Base-by-base conservation (phyloP, 495 filamentous ascomycete genomes). In the Podospora pseudoanserina region DNA sequence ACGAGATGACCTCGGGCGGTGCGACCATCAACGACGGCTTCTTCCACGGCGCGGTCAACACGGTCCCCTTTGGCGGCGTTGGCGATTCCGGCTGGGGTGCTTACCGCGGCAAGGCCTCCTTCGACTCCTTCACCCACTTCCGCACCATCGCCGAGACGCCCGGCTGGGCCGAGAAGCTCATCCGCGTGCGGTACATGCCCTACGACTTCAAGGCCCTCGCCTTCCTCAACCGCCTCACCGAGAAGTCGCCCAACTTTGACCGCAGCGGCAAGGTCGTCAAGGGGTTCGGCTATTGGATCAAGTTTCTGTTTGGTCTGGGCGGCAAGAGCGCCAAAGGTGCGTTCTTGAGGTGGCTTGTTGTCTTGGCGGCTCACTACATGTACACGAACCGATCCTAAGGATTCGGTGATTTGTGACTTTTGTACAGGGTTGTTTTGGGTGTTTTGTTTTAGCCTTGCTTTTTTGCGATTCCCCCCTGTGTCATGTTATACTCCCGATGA, bases 51-150 rank as follows among this genome's bases (percentile, higher is more conserved):
- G 84, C 82, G 3, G 87, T 96, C 70, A 86, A 88, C 23, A 92
- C 89, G 9, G 80, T 97, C 4, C 83, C 92, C 63, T 97, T 99
- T 75, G 95, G 95, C 69, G 94, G 94, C 73, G 91, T 99, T 34
- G 95, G 95, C 67, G 87, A 92, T 71, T 91, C 88, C 67, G 94
- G 95, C 66, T 84, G 85, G 72, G 95, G 95, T 64, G 83, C 87
- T 11, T 97, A 97, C 82, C 88, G 91, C 72, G 95, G 95, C 68
- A 87, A 87, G 76, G 83, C 90, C 60, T 90, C 87, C 62, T 97
- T 96, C 81, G 93, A 97, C 71, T 85, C 83, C 76, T 99, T 96
- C 82, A 89, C 87, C 28, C 91, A 97, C 80, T 84, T 88, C 26
- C 89, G 94, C 64, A 86, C 87, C 67, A 81, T 96, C 67, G 89